Conservation (phyloP, 1,284 basidiomycete genomes). For the Ceratobasidium sp. region DNA sequence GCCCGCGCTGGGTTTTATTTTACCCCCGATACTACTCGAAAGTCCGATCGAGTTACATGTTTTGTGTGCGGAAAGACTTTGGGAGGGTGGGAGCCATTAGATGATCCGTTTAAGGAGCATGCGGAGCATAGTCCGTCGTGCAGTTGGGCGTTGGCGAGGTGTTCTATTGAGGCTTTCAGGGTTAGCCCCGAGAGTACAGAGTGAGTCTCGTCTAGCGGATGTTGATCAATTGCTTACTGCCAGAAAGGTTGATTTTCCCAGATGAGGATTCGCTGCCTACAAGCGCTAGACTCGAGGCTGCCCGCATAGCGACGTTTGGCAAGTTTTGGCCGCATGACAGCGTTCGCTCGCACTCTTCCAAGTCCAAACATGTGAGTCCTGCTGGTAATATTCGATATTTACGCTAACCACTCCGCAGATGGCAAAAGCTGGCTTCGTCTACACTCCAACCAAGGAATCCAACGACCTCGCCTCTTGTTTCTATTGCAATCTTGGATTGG, state of each 20-base stretch:
- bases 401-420: constrained; percentile 44
- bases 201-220: constrained; percentile 15
- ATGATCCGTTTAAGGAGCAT: constrained; percentile 55
- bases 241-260: constrained; percentile 38
- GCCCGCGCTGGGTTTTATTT: constrained; percentile 54
- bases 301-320: constrained; percentile 50
- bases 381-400: not conserved
- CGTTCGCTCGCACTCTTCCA: constrained; percentile 48
- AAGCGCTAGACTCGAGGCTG: constrained; percentile 44
- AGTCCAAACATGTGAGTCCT: constrained; percentile 48
- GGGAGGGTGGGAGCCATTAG: constrained; percentile 53
- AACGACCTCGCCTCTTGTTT: constrained; percentile 49
- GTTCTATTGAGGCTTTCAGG: constrained; percentile 45
- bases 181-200: constrained; percentile 35
- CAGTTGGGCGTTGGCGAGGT: constrained; percentile 53
- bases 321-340: constrained; percentile 53
- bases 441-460: constrained; percentile 44
- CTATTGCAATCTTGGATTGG: constrained; percentile 50
- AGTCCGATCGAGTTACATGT: constrained; percentile 46
- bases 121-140: constrained; percentile 47
- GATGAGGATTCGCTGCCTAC: constrained; percentile 47
- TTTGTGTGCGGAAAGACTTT: constrained; percentile 52
- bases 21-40: constrained; percentile 38
- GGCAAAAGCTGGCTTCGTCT: constrained; percentile 54
- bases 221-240: constrained; percentile 8